Evolutionary conservation across 2,329 filamentous ascomycete genomes (phyloP).

Genomic region (Fragosphaeria purpurea): DNA sequence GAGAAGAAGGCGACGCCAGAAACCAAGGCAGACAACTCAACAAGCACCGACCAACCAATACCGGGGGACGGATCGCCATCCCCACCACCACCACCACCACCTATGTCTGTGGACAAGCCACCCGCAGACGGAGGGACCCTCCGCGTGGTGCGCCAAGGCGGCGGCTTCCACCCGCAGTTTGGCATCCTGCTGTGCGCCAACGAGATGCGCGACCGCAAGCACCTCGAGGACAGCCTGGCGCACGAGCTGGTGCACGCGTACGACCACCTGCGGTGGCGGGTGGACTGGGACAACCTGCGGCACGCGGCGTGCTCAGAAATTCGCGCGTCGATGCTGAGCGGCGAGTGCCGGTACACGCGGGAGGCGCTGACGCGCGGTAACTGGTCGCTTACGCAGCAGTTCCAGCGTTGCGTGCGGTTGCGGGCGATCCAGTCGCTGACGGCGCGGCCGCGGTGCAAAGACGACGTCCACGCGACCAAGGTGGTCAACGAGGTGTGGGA

Average conservation of each 20-base stretch:
- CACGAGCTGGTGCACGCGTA: constrained; percentile 99
- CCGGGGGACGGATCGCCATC: neutral
- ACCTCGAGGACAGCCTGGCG: constrained; percentile 85
- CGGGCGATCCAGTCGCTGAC: constrained; percentile 73
- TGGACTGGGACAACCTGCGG: constrained; percentile 69
- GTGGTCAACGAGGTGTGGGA: constrained; percentile 98
- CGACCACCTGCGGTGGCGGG: constrained; percentile 85
- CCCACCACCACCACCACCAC: too few species aligned
- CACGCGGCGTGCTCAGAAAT: constrained; percentile 97
- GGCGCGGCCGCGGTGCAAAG: constrained; percentile 68
- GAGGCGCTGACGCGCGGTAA: constrained; percentile 80
- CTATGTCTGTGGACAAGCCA: neutral
- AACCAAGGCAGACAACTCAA: too few species aligned
- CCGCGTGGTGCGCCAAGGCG: constrained; percentile 54
- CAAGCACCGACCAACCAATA: too few species aligned
- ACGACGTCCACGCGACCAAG: constrained; percentile 75
- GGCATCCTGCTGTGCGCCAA: constrained; percentile 93
- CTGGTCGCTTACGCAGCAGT: constrained; percentile 81
- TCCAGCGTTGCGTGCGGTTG: constrained; percentile 82
- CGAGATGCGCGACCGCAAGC: constrained; percentile 66
- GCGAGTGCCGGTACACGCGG: constrained; percentile 82
- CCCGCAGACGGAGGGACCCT: neutral
- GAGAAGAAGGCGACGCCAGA: neutral
- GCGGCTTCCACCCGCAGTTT: constrained; percentile 77
- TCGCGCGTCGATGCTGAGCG: constrained; percentile 81